Conservation (phyloP, 345 rosid species). For the Citrus glauca region DNA sequence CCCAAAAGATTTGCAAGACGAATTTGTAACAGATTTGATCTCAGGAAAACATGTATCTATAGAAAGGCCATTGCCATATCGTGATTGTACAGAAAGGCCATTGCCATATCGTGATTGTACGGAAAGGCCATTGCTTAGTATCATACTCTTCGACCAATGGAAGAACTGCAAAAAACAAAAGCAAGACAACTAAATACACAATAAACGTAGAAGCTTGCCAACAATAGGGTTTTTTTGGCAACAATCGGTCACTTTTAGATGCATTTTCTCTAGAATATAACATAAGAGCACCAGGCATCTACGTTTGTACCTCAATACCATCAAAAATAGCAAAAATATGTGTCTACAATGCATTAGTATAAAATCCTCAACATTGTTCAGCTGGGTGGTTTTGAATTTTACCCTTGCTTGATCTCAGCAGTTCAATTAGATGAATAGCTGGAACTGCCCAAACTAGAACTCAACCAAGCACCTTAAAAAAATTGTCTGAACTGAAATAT, state of each 20-base stretch:
- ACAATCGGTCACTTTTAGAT: not conserved
- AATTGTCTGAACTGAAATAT: not conserved
- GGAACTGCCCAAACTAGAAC: not conserved
- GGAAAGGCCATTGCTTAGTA: not conserved
- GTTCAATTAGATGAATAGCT: not conserved
- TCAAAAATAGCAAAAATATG: not conserved
- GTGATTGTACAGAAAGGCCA: not conserved
- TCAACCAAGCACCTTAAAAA: not conserved
- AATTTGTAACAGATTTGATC: slow-evolving; percentile 8
- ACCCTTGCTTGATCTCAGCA: not conserved
- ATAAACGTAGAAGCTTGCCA: not conserved
- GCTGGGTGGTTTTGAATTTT: not conserved
- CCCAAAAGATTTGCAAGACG: not conserved
- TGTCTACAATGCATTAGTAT: not conserved
- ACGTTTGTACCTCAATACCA: not conserved
- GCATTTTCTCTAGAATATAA: no score
- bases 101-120: not conserved
- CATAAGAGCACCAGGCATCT: not conserved
- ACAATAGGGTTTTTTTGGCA: not conserved
- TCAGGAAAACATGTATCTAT: slow-evolving; percentile 15
- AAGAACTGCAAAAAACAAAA: not conserved
- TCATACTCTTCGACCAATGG: slow-evolving; percentile 1
- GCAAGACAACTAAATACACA: not conserved
- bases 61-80: slow-evolving; percentile 8
- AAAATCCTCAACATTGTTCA: not conserved